Conservation (phyloP, 2,329 filamentous ascomycete species). For the Diaporthe nobilis region DNA sequence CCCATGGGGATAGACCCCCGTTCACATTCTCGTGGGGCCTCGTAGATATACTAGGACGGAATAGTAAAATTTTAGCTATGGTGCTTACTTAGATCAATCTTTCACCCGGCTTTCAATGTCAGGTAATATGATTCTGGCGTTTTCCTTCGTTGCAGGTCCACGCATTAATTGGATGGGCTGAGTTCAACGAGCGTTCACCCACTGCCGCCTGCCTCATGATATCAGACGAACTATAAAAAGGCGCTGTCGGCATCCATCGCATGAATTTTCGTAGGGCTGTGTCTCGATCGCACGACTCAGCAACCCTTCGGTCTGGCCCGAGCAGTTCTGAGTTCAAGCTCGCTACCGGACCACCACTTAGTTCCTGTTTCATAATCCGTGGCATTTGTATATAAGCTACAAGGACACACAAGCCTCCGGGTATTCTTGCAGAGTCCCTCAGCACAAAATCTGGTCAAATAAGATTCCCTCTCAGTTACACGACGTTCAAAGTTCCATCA, state of each 20-base stretch:
- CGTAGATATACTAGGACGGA: neutral
- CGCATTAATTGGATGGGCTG: neutral
- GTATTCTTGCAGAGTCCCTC: no score
- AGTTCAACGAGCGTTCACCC: neutral
- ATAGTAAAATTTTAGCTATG: neutral
- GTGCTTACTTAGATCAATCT: no score
- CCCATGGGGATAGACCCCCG: no score
- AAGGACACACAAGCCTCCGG: neutral
- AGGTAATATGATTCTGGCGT: neutral
- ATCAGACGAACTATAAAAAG: constrained; percentile 16
- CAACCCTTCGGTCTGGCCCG: neutral
- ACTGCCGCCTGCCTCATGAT: neutral
- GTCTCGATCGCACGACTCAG: constrained; percentile 3
- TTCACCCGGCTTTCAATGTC: neutral
- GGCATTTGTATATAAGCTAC: neutral
- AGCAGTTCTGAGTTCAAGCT: neutral
- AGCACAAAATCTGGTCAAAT: neutral
- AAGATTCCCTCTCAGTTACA: neutral
- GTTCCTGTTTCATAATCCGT: constrained; percentile 11
- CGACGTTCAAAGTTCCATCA: no score
- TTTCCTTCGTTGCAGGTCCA: no score
- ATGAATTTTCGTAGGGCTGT: constrained; percentile 7
- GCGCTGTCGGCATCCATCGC: neutral
- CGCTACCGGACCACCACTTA: neutral
- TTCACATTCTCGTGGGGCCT: no score